phyloP scores from a whole-genome alignment of 139 green algal species.

The Chlorella sp. region DNA sequence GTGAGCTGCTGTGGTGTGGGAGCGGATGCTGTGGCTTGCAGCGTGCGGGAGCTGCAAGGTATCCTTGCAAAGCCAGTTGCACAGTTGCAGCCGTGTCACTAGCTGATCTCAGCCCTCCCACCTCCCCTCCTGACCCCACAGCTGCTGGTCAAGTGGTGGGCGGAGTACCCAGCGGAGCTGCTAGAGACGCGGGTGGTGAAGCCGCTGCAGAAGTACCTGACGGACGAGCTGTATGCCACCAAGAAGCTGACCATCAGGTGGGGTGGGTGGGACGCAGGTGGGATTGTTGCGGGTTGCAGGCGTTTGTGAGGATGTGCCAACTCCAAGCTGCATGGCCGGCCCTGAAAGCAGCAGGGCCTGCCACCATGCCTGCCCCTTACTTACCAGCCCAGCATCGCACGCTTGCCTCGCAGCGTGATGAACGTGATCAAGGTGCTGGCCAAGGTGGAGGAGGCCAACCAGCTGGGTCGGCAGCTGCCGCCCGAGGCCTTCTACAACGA shows the following conservation, averaged over 20 bases:
- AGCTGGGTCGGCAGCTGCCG: constrained; percentile 74
- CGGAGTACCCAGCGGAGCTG: constrained; percentile 78
- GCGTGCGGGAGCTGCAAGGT: neutral
- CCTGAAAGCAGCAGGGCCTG: no score
- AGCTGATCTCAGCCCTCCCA: neutral
- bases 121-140: constrained; percentile 33
- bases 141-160: constrained; percentile 90
- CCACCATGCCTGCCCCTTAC: no score
- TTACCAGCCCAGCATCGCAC: no score
- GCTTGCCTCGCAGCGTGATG: constrained; percentile 76
- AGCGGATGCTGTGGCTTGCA: neutral
- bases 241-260: constrained; percentile 86
- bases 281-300: neutral
- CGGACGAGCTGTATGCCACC: constrained; percentile 83
- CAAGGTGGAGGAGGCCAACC: constrained; percentile 86
- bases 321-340: no score
- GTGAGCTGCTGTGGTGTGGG: constrained; percentile 41
- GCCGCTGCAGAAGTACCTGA: constrained; percentile 80
- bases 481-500: constrained; percentile 94
- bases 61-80: no score
- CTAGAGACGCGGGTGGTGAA: constrained; percentile 74
- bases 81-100: no score
- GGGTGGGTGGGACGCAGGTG: no score
- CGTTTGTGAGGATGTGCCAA: no score
- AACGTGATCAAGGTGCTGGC: constrained; percentile 90